Conservation (phyloP, 768 basidiomycete genomes). For the Dacryopinax spathularia region DNA sequence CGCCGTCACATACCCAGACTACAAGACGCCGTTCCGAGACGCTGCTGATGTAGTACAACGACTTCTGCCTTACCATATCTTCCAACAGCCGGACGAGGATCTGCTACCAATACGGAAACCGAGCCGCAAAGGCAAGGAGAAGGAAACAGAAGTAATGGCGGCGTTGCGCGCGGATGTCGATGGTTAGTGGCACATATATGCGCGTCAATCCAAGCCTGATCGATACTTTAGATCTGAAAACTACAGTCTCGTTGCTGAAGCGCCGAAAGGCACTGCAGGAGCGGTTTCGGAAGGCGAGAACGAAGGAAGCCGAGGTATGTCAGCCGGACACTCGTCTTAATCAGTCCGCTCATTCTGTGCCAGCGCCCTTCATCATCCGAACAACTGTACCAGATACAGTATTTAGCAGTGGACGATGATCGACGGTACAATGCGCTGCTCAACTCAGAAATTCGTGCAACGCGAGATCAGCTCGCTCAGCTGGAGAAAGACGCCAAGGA, state of each 20-base stretch:
- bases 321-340: not conserved
- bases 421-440: constrained; percentile 45
- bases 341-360: not conserved
- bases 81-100: constrained; percentile 60
- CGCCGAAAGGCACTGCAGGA: constrained; percentile 41
- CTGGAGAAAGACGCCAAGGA: constrained; percentile 53
- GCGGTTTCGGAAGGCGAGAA: constrained; percentile 43
- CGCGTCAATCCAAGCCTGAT: constrained; percentile 33
- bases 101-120: constrained; percentile 24
- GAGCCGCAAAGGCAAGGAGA: constrained; percentile 48
- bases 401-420: constrained; percentile 51
- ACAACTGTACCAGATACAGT: constrained; percentile 50
- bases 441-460: constrained; percentile 43
- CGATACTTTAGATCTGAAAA: not conserved
- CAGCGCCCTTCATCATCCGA: constrained; percentile 49
- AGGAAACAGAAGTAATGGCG: constrained; percentile 32
- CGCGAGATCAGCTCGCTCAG: constrained; percentile 32
- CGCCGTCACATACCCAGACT: constrained; percentile 46
- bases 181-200: constrained; percentile 26
- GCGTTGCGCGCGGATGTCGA: constrained; percentile 35
- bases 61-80: constrained; percentile 66
- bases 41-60: constrained; percentile 50
- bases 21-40: constrained; percentile 54
- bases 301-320: constrained; percentile 39
- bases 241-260: constrained; percentile 48